Base-by-base conservation (phyloP, 352 stramenopile genomes). In the Phytophthora cryptogea region DNA sequence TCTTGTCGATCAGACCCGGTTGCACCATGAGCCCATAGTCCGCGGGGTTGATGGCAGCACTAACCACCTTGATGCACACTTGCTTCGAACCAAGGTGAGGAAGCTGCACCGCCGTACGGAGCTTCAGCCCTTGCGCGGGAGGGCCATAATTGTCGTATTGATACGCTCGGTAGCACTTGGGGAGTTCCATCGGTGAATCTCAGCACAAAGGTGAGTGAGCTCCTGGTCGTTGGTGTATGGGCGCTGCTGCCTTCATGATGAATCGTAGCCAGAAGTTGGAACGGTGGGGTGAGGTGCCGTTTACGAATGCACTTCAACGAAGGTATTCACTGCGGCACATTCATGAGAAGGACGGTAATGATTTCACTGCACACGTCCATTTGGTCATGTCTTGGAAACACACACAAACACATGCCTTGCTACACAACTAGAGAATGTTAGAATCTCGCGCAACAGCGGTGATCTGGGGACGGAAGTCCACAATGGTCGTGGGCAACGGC, bases 61-160 rank as follows among this genome's bases (percentile, higher is more conserved):
- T 73, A 2, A 20, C 33, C 39, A 78, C 55, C 49, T 68, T 73
- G 51, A 72, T 58, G 35, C 54, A 46, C n/a, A 76, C 68, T 58
- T 90, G 63, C 17, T 60, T 73, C 1, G 55, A 23, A 4, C 48
- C 45, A 20, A 78, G 40, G 4, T 44, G n/a, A 5, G 49, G 44
- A 8, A 44, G 49, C 41, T 64, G 59, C 8, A 78, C 69, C 3
- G 47, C 41, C 37, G 46, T 31, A 17, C 63, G 57, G 13, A 77
- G 52, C 41, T 72, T 63, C 23, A 78, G 66, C 27, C 68, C 53
- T 16, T 69, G 35, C 1, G 61, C 46, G 11, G 53, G 54, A 0
- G 54, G 50, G 5, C 56, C 57, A 53, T 72, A 75, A 43, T 55
- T 33, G 47, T 68, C 63, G 53, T 72, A 72, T 16, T 72, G 53